Percentiles rank a stretch among this genome's conserved stretches.
Conservation (phyloP, 257 asterid species). For the Solanum chiquidenum region DNA sequence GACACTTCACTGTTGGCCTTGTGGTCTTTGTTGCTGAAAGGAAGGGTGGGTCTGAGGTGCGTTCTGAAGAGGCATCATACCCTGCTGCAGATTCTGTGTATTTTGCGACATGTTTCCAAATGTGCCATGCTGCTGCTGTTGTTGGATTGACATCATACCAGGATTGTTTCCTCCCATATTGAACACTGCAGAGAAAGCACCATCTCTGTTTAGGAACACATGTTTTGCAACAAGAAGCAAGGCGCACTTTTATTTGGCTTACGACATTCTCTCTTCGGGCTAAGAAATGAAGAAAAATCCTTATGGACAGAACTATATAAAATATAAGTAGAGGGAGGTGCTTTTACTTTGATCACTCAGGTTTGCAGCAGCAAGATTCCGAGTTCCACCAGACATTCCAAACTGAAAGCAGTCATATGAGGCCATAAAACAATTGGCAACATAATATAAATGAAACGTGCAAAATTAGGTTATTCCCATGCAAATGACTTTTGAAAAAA, state of each 20-base stretch:
- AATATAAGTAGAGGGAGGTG: neutral
- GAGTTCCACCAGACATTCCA: conserved; percentile 60
- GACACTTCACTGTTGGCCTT: conserved; percentile 51
- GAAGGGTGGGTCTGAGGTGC: conserved; percentile 57
- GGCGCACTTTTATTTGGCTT: neutral
- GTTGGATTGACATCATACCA: conserved; percentile 72
- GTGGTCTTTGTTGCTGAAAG: conserved; percentile 90
- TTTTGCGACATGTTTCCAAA: conserved; percentile 72
- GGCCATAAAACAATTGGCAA: neutral
- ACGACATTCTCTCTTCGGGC: neutral
- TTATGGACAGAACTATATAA: neutral
- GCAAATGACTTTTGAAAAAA: neutral
- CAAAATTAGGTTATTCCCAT: neutral
- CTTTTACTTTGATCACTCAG: conserved; percentile 74
- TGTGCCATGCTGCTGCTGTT: conserved; percentile 59
- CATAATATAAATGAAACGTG: neutral
- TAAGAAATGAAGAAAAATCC: neutral
- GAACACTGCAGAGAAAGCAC: conserved; percentile 38
- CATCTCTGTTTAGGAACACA: neutral
- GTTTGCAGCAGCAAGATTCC: conserved; percentile 64
- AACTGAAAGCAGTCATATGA: conserved; percentile 38
- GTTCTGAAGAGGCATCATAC: conserved; percentile 55
- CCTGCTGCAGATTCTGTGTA: conserved; percentile 54
- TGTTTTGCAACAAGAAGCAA: neutral
- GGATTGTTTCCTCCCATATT: conserved; percentile 67